phyloP scores from a whole-genome alignment of 2,329 filamentous ascomycete genomes.

The Ceratocystis lukuohia region DNA sequence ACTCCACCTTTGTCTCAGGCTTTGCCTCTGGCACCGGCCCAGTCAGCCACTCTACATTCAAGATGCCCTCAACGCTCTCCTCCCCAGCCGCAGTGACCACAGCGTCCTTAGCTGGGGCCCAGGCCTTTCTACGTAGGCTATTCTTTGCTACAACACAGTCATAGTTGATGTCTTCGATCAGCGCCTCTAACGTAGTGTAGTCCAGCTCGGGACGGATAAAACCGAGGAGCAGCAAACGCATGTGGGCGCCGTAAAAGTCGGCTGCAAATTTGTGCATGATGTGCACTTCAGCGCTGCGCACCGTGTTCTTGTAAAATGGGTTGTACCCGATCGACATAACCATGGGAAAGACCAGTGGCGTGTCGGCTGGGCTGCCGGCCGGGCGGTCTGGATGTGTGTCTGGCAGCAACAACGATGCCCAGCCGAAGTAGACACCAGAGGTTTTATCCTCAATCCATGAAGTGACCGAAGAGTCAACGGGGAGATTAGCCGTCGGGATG shows the following conservation, averaged over 20 bases:
- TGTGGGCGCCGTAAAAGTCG: constrained; percentile 75
- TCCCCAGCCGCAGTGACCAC: constrained; percentile 24
- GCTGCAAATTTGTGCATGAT: constrained; percentile 61
- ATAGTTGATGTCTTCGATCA: constrained; percentile 76
- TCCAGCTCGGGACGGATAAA: constrained; percentile 84
- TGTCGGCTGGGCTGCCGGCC: constrained; percentile 23
- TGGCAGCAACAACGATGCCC: constrained; percentile 57
- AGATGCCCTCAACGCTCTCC: constrained; percentile 20
- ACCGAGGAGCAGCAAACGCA: constrained; percentile 69
- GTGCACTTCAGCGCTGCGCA: constrained; percentile 79
- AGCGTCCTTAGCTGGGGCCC: constrained; percentile 33
- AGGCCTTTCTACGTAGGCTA: constrained; percentile 57
- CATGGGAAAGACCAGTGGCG: constrained; percentile 54
- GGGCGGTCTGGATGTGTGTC: constrained; percentile 32
- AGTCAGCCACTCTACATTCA: constrained; percentile 32
- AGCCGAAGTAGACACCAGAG: constrained; percentile 89
- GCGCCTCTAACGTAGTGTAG: constrained; percentile 68
- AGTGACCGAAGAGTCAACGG: constrained; percentile 48
- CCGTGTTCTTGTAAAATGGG: constrained; percentile 88
- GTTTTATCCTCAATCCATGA: constrained; percentile 50
- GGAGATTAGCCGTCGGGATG: constrained; percentile 91
- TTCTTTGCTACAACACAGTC: constrained; percentile 72
- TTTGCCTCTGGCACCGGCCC: constrained; percentile 22
- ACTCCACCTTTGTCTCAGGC: neutral
- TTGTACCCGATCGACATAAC: constrained; percentile 95